Percentiles rank a stretch among this genome's conserved stretches.
These are phyloP conservation scores for Lithospermum erythrorhizon DNA, from an alignment of 257 asterid species.

Conservation along the genomic window DNA sequence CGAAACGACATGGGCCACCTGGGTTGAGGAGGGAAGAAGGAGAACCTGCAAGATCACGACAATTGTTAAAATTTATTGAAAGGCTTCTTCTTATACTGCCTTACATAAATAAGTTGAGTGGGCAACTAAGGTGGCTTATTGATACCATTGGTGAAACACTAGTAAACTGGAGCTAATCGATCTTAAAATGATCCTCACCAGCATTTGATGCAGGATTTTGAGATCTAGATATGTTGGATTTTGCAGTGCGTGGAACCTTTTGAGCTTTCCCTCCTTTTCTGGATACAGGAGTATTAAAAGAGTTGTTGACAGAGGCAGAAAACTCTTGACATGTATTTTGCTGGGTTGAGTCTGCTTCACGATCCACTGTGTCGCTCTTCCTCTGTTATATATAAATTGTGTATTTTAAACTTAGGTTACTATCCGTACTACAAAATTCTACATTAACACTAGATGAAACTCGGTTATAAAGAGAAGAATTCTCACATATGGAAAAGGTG, in stretches of 20 bases:
- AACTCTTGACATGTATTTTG: constrained; percentile 31
- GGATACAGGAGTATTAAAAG: constrained; percentile 53
- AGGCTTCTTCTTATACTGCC: too few relatives aligned
- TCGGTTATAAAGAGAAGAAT: too few relatives aligned
- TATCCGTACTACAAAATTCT: too few relatives aligned
- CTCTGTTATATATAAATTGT: constrained; percentile 46
- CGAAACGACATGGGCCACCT: constrained; percentile 80
- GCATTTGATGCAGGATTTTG: constrained; percentile 41
- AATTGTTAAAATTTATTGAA: too few relatives aligned
- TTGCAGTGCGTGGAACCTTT: constrained; percentile 62
- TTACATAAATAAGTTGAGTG: too few relatives aligned
- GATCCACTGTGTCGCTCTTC: constrained; percentile 36
- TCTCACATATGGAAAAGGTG: too few relatives aligned
- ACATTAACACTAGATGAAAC: too few relatives aligned
- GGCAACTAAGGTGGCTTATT: too few relatives aligned
- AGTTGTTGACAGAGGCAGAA: constrained; percentile 14
- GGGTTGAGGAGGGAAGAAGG: constrained; percentile 71
- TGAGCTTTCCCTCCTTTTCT: constrained; percentile 65
- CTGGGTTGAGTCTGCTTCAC: constrained; percentile 36
- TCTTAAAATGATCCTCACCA: constrained; percentile 36
- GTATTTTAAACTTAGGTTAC: not conserved
- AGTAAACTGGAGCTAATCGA: too few relatives aligned
- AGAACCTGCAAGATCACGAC: constrained; percentile 43
- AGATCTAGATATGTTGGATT: constrained; percentile 53
- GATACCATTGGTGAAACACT: too few relatives aligned